Base-by-base conservation (phyloP, 2,329 filamentous ascomycete genomes). In the Calcarisporium arbuscula region DNA sequence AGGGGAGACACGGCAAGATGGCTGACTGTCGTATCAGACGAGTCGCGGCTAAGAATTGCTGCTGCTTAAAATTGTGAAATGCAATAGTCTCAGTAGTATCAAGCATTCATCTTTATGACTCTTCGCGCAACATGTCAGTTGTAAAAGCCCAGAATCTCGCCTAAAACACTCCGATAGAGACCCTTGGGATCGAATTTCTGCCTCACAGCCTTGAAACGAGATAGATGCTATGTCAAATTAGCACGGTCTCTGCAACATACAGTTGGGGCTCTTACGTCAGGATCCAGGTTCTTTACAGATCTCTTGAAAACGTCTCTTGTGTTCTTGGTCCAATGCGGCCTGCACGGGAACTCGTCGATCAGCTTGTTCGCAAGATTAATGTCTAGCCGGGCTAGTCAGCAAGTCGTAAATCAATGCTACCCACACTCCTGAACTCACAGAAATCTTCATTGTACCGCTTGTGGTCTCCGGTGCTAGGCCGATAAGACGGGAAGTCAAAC, bases 271-370 rank as follows among this genome's bases (percentile, higher is more conserved):
- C 58, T 54, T 39, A 61, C 61, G n/a, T 55, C 47, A 1, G 64
- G 60, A 40, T 72, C 68, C 15, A 72, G 42, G 31, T 71, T 67
- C 52, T 68, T 65, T 26, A 60, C 61, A 1, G 63, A 51, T 29
- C 61, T 57, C 32, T 55, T 46, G 33, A 70, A 64, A 8, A 71
- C 58, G 16, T 68, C 64, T 14, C 68, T 53, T 5, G 65, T 70
- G 44, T 71, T 72, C 54, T 72, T 72, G 9, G 68, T 72, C 68
- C 68, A 72, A 49, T 72, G 68, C 19, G 68, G 68, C 5, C 68
- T 58, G 45, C 64, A 67, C 0, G 67, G 65, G 41, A 72, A 72
- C 47, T 72, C 68, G 18, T 65, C 57, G 30, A 72, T 55, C 14
- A 72, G 57, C 0, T 58, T 61, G 32, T 62, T 61, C 15, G 67